These are phyloP conservation scores for Diaporthe citriasiana DNA, from an alignment of 2,329 filamentous ascomycete genomes.

Conservation along the genomic window DNA sequence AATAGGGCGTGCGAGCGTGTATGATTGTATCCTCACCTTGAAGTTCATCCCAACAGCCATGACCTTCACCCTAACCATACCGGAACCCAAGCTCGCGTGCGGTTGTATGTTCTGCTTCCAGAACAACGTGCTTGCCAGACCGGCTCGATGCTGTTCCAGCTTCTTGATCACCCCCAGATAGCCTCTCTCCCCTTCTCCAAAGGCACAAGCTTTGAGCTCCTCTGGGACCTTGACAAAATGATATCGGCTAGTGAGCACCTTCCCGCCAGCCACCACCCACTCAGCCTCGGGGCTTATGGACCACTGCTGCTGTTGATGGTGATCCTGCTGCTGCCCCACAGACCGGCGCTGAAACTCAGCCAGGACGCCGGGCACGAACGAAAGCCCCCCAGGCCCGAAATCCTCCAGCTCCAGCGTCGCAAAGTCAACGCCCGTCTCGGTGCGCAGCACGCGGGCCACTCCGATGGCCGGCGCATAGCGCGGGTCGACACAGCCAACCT, in stretches of 20 bases:
- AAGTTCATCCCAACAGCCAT: conserved; percentile 52
- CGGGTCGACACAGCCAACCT: conserved; percentile 48
- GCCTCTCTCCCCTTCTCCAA: not conserved
- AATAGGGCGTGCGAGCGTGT: no score
- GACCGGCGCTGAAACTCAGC: conserved; percentile 29
- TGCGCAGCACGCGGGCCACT: conserved; percentile 48
- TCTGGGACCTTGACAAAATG: not conserved
- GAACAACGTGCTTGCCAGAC: not conserved
- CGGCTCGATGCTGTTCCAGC: conserved; percentile 2
- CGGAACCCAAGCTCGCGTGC: conserved; percentile 32
- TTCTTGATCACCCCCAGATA: not conserved
- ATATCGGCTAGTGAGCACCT: not conserved
- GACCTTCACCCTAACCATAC: conserved; percentile 51
- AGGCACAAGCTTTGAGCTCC: not conserved
- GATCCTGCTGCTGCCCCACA: not conserved
- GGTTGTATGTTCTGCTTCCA: conserved; percentile 13
- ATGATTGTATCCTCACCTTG: not conserved
- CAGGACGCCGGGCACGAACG: conserved; percentile 36
- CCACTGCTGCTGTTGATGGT: not conserved
- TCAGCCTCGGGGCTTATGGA: not conserved
- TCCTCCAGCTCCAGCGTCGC: conserved; percentile 51
- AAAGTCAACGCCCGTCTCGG: conserved; percentile 48
- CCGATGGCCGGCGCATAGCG: conserved; percentile 50
- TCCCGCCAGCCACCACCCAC: not conserved
- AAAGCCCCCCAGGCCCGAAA: conserved; percentile 3